Evolutionary conservation across 345 rosid species (phyloP).

Genomic region (Conringia planisiliqua): DNA sequence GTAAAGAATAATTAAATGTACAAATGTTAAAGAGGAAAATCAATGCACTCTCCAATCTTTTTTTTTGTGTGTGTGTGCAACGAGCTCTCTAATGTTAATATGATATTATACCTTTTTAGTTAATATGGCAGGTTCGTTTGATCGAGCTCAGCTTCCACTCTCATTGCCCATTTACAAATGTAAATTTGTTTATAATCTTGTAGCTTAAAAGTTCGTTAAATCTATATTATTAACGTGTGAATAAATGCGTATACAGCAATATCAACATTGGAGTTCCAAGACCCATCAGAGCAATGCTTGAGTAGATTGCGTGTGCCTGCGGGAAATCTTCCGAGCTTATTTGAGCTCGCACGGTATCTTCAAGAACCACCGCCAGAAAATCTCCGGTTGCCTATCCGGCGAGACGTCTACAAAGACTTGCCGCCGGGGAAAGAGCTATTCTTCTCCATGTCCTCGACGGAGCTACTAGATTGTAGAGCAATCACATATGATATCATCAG

Average conservation of each 20-base stretch:
- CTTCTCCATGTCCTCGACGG: slow-evolving; percentile 60
- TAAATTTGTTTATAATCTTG: slow-evolving; percentile 23
- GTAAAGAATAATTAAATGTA: too few species aligned
- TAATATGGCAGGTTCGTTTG: slow-evolving; percentile 31
- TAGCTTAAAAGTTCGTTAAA: background rate
- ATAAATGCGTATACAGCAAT: slow-evolving; percentile 40
- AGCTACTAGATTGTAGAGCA: slow-evolving; percentile 66
- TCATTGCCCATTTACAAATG: slow-evolving; percentile 59
- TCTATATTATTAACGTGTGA: background rate
- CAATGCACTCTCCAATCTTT: background rate
- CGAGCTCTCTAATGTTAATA: background rate
- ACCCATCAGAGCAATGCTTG: slow-evolving; percentile 75
- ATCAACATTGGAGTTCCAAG: slow-evolving; percentile 72
- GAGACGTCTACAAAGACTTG: slow-evolving; percentile 75
- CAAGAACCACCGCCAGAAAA: slow-evolving; percentile 92
- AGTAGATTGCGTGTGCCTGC: slow-evolving; percentile 66
- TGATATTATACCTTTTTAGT: slow-evolving; percentile 29
- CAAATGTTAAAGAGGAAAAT: background rate
- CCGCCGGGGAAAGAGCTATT: slow-evolving; percentile 83
- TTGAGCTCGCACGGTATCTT: slow-evolving; percentile 79
- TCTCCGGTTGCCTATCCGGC: slow-evolving; percentile 71
- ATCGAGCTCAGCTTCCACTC: slow-evolving; percentile 57
- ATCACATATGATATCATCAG: slow-evolving; percentile 58
- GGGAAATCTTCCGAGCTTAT: slow-evolving; percentile 53
- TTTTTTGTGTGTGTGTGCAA: background rate